These are phyloP conservation scores for Arbutus unedo DNA, from an alignment of 148 eudicot genomes.

Conservation along the genomic window DNA sequence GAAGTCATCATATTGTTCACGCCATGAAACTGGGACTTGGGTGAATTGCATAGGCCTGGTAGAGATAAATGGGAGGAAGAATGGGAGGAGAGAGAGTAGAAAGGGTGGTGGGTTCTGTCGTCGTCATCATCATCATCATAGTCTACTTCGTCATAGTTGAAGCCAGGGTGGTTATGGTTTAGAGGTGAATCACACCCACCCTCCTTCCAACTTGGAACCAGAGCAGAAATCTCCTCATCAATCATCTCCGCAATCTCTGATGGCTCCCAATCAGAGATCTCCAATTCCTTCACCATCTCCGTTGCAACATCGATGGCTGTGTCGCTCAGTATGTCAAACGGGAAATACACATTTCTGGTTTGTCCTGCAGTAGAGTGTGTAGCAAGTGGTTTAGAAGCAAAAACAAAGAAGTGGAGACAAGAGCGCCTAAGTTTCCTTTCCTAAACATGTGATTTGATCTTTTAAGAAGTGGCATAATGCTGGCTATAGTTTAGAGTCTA, in stretches of 20 bases:
- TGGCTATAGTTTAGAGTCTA: neutral
- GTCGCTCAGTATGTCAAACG: constrained; percentile 39
- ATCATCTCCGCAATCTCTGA: constrained; percentile 50
- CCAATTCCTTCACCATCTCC: constrained; percentile 58
- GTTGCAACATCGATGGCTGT: constrained; percentile 42
- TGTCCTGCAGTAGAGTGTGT: constrained; percentile 24
- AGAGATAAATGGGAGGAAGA: constrained; percentile 42
- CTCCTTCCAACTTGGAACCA: constrained; percentile 39
- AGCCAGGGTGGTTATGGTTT: constrained; percentile 44
- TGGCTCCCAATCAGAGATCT: constrained; percentile 44
- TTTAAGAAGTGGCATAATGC: constrained; percentile 20
- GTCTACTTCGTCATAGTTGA: constrained; percentile 41
- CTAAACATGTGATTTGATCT: constrained; percentile 40
- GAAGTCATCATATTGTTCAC: constrained; percentile 30
- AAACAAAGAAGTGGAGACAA: constrained; percentile 37
- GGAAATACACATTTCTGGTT: constrained; percentile 39
- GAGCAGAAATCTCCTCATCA: constrained; percentile 39
- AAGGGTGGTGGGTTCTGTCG: constrained; percentile 23
- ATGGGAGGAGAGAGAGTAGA: constrained; percentile 24
- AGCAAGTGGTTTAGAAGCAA: constrained; percentile 20
- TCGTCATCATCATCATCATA: constrained; percentile 30
- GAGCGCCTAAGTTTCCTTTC: constrained; percentile 49
- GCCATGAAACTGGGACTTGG: constrained; percentile 16
- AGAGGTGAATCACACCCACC: constrained; percentile 17
- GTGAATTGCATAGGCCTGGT: constrained; percentile 20